Base-by-base conservation (phyloP, 768 basidiomycete genomes). In the Coprinopsis cinerea region DNA sequence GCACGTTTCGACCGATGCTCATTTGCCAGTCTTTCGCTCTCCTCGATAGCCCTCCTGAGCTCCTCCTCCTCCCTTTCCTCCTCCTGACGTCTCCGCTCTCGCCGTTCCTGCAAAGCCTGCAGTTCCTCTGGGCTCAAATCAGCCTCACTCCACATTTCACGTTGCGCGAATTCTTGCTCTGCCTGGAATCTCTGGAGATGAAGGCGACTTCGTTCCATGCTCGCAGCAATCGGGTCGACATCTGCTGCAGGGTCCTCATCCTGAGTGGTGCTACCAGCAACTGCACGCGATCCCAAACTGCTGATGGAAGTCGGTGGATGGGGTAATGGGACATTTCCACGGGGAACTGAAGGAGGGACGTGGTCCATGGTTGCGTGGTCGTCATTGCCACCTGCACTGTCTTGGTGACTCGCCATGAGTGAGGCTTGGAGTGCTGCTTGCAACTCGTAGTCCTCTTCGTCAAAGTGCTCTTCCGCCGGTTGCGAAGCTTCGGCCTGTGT, bases 361-460 rank as follows among this genome's bases (percentile, higher is more conserved):
- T 26, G 17, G 26, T 17, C n/a, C 3, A 17, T 25, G 24, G 30
- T n/a, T 11, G 23, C 37, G 9, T 42, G 15, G 26, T 17, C 20
- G 15, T 27, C 49, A 10, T 34, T 27, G n/a, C n/a, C n/a, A n/a
- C n/a, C n/a, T n/a, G n/a, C n/a, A 23, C 49, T 35, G 17, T 44
- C 42, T 24, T 48, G 36, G 15, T 50, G 46, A 6, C 43, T 36
- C 13, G 57, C 63, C 60, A 70, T 69, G 36, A 94, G 67, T 3
- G 90, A 92, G 2, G 90, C 92, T 58, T 90, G 89, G 43, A 94
- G 69, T 0, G 88, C 92, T 4, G 82, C 87, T 62, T 96, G 93
- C 2, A 95, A 76, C 51, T 91, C 88, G 57, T 82, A 76, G 62
- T 96, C 92, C 60, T 92, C 92, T 55, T 91, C 87, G 52, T 88